Conservation (phyloP, 129 eudicot species). For the Chrysanthemum lavandulifolium region DNA sequence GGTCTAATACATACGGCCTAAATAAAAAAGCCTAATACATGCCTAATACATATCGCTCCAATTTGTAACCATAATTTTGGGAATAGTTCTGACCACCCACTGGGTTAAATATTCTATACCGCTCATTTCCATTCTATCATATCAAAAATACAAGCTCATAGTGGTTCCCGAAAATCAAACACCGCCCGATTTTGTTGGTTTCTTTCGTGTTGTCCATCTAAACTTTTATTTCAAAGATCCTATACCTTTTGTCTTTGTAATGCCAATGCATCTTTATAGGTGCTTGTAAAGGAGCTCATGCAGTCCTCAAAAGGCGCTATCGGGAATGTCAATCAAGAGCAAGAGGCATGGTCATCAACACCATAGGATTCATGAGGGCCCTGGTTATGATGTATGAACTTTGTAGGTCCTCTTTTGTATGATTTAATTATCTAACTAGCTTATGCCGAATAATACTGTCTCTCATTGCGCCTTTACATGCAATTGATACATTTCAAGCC, state of each 20-base stretch:
- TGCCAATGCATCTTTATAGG: conserved; percentile 80
- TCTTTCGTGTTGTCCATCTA: neutral
- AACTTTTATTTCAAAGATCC: neutral
- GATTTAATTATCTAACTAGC: neutral
- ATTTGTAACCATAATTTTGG: neutral
- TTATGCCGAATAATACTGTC: conserved; percentile 8
- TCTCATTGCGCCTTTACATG: conserved; percentile 69
- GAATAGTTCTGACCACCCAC: neutral
- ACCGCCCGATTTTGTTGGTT: neutral
- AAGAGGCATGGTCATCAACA: conserved; percentile 94
- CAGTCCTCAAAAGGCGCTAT: conserved; percentile 73
- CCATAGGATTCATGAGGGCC: conserved; percentile 98
- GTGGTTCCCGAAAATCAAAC: neutral
- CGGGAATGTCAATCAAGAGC: conserved; percentile 95
- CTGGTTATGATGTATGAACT: conserved; percentile 81
- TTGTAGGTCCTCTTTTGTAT: neutral
- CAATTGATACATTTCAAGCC: conserved; percentile 82
- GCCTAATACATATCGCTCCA: too few relatives aligned
- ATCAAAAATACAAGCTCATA: conserved; percentile 3
- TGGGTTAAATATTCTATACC: neutral
- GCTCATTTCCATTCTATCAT: neutral
- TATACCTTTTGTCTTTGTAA: conserved; percentile 39
- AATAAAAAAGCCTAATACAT: too few relatives aligned
- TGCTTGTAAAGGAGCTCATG: conserved; percentile 89
- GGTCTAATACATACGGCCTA: too few relatives aligned